Base-by-base conservation (phyloP, 2,329 filamentous ascomycete genomes). In the Aspergillus sp. region DNA sequence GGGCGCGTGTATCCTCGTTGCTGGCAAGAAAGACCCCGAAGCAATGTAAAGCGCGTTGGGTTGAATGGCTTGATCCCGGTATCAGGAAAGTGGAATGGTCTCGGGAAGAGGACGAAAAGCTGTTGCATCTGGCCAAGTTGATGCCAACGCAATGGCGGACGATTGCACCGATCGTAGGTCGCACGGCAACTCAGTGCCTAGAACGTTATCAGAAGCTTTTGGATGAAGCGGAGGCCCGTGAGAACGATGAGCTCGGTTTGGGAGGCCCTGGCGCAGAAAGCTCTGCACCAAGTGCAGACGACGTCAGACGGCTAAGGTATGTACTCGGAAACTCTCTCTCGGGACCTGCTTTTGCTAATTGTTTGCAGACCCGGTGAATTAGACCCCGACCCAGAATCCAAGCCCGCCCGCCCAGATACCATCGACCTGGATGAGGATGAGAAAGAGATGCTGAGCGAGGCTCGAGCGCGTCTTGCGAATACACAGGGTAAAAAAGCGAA, bases 51-150 rank as follows among this genome's bases (percentile, higher is more conserved):
- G 93, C 95, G 60, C 85, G 95, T 79, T 99, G 95, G 95, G 87
- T 89, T 73, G 93, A 99, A 83, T 99, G 95, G 93, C 85, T 99
- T 65, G 95, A 99, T 72, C 95, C 95, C 18, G 91, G 90, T 72
- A 98, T 99, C 80, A 90, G 93, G 71, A 99, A 99, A 82, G 95
- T 96, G 67, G 95, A 99, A 79, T 99, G 95, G 93, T 96, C 91
- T 73, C 90, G 95, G 71, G 95, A 99, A 76, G 95, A 99, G 75
- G 95, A 99, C 74, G 95, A 99, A 81, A 97, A 96, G 79, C 83
- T 99, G 59, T 78, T 99, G 68, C 95, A 98, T 71, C 83, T 99
- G 70, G 95, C 95, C 61, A 99, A 98, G 83, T 83, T 99, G 78
- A 96, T 99, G 89, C 95, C 95, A 56, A 98, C 93, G 26, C 95